A percentile compares a stretch with the other conserved stretches of the same genome.
phyloP scores from a whole-genome alignment of 345 rosid genomes.

The Angophora floribunda region DNA sequence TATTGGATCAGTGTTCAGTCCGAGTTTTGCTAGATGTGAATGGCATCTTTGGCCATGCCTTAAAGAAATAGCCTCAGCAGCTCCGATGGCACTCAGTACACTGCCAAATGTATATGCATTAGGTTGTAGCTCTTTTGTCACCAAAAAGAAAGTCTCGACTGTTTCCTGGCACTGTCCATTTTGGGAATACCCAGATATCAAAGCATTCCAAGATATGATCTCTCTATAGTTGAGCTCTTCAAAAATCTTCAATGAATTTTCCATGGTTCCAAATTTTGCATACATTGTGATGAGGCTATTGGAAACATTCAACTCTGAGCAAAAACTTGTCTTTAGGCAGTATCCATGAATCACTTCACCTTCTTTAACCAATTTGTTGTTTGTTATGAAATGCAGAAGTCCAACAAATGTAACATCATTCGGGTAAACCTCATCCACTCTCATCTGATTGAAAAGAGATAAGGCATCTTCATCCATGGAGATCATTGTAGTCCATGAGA shows the following conservation, averaged over 20 bases:
- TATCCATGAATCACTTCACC: constrained; percentile 56
- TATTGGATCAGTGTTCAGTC: constrained; percentile 42
- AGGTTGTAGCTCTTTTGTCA: constrained; percentile 37
- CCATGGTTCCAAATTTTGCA: constrained; percentile 51
- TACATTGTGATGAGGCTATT: constrained; percentile 85
- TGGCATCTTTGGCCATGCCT: constrained; percentile 75
- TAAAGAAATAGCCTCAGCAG: constrained; percentile 68
- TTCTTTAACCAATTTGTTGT: constrained; percentile 26
- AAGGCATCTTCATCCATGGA: constrained; percentile 45
- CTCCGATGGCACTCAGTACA: constrained; percentile 67
- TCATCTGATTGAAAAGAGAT: constrained; percentile 53
- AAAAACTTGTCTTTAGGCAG: constrained; percentile 45
- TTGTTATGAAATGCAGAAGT: constrained; percentile 46
- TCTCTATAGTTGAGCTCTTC: constrained; percentile 44
- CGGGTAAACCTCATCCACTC: constrained; percentile 57
- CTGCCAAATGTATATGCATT: constrained; percentile 81
- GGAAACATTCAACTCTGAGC: constrained; percentile 39
- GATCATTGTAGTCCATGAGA: constrained; percentile 88
- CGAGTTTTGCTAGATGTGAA: constrained; percentile 52
- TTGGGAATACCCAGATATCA: constrained; percentile 74
- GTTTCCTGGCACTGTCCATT: constrained; percentile 55
- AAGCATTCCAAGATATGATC: constrained; percentile 73
- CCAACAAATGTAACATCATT: constrained; percentile 73
- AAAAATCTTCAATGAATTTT: constrained; percentile 47
- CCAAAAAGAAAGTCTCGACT: constrained; percentile 28